phyloP scores from a whole-genome alignment of 805 yeast genomes.

The Candida tammaniensis region DNA sequence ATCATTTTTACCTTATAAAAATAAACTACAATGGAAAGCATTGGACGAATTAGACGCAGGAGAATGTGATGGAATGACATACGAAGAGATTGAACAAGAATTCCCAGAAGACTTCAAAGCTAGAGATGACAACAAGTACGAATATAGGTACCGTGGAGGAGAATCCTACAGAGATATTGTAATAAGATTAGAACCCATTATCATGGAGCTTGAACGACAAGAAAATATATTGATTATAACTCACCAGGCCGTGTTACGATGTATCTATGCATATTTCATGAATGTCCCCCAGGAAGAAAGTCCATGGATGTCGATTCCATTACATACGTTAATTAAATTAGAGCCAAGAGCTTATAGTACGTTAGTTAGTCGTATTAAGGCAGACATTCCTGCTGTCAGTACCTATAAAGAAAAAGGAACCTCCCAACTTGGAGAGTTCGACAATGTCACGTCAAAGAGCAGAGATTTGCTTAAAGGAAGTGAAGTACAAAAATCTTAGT shows the following conservation, averaged over 20 bases:
- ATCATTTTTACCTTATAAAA: slow-evolving; percentile 68
- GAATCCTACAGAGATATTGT: slow-evolving; percentile 96
- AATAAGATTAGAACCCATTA: slow-evolving; percentile 91
- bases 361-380: slow-evolving; percentile 82
- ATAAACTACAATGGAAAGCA: slow-evolving; percentile 90
- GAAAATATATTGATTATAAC: slow-evolving; percentile 94
- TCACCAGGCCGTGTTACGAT: slow-evolving; percentile 95
- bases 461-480: slow-evolving; percentile 49
- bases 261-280: slow-evolving; percentile 97
- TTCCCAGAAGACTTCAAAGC: slow-evolving; percentile 96
- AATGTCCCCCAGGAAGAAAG: slow-evolving; percentile 95
- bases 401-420: slow-evolving; percentile 96
- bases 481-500: slow-evolving; percentile 8
- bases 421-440: slow-evolving; percentile 55
- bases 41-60: slow-evolving; percentile 97
- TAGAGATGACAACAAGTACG: slow-evolving; percentile 93
- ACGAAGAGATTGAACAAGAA: slow-evolving; percentile 79
- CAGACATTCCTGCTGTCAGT: slow-evolving; percentile 96
- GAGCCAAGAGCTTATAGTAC: slow-evolving; percentile 96
- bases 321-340: slow-evolving; percentile 88
- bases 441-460: slow-evolving; percentile 36
- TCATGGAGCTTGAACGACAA: slow-evolving; percentile 97
- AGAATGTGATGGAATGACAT: slow-evolving; percentile 94
- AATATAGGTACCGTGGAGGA: slow-evolving; percentile 95
- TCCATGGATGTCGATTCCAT: slow-evolving; percentile 99